Evolutionary conservation across 2,329 filamentous ascomycete species (phyloP).

Genomic region (Sporothrix phasma): DNA sequence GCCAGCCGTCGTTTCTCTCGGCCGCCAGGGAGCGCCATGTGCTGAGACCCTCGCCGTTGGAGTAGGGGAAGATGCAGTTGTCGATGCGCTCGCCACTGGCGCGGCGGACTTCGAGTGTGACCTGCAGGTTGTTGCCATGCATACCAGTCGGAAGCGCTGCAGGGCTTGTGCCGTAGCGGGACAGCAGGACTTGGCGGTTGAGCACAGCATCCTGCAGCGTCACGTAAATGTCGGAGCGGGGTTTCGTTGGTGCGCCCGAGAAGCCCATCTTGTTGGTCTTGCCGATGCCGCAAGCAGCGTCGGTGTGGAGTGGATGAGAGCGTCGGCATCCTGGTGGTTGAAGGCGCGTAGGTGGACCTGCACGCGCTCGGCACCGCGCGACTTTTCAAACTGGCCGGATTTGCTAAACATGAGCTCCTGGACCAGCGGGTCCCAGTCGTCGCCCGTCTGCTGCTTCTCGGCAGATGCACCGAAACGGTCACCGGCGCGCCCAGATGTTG

Average conservation of each 20-base stretch:
- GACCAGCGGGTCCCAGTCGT: conserved; percentile 66
- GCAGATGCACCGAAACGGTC: conserved; percentile 35
- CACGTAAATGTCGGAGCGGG: conserved; percentile 89
- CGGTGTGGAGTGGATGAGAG: conserved; percentile 74
- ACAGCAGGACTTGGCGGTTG: conserved; percentile 62
- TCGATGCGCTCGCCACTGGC: conserved; percentile 72
- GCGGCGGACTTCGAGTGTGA: conserved; percentile 81
- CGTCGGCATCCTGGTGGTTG: conserved; percentile 64
- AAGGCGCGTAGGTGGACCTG: conserved; percentile 75
- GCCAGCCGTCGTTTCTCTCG: conserved; percentile 74
- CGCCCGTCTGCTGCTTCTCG: conserved; percentile 47
- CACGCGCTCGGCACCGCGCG: conserved; percentile 61
- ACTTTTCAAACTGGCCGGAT: conserved; percentile 65
- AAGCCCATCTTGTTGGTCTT: conserved; percentile 88
- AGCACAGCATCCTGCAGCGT: conserved; percentile 74
- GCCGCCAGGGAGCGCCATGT: conserved; percentile 81
- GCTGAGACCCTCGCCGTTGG: conserved; percentile 67
- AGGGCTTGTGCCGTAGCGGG: conserved; percentile 61
- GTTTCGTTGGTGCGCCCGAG: conserved; percentile 77
- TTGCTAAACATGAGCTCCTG: conserved; percentile 62
- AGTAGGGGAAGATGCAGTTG: conserved; percentile 76
- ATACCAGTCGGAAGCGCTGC: conserved; percentile 54
- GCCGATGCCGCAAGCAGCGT: conserved; percentile 74
- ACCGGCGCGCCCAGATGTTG: conserved; percentile 63
- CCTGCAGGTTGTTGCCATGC: conserved; percentile 65